Evolutionary conservation across 768 basidiomycete genomes (phyloP), one percentile per base, ranked within the genome.

Genomic region (Leccinum variicolor): DNA sequence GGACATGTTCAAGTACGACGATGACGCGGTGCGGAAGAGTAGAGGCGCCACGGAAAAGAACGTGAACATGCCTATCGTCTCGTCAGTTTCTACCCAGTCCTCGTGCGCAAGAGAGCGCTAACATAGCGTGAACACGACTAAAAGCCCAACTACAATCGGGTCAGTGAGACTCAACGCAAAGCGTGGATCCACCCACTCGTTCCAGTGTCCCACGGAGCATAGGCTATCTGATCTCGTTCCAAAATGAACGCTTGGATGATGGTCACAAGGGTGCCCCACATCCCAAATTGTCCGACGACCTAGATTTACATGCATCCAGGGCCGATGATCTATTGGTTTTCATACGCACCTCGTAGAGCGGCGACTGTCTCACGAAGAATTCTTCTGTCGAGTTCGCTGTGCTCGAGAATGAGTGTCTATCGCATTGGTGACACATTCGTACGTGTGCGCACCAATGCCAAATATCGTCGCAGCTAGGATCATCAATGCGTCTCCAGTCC

Each of bases 341-440:
- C 4, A 47, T 21, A 48, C 64, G 4, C 36, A 80, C 85, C 75
- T 94, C 92, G 64, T 92, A 93, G 33, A 94, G 75, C 3, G 92
- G 92, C 9, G 84, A 79, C 55, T 77, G 83, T 56, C 92, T 83
- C 39, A 94, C 92, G 61, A 94, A 84, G 70, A 89, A 90, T 65
- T 94, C 92, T 69, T 94, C 92, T 0, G 90, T 91, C 8, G 92
- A 88, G 60, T 94, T 94, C 17, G 88, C 91, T 92, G 64, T 43
- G 25, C 6, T 41, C 39, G 54, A 13, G 41, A n/a, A 57, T 55
- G 63, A 64, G 50, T 19, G 2, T 50, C 36, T 13, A 9, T 19
- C 10, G 17, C 13, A 7, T 36, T 6, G 39, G 7, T 6, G 26
- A 19, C 1, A 8, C n/a, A 41, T 28, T 17, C 15, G 51, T 39